Base-by-base conservation (phyloP, 1,284 basidiomycete species). In the Cryptococcus sp. region DNA sequence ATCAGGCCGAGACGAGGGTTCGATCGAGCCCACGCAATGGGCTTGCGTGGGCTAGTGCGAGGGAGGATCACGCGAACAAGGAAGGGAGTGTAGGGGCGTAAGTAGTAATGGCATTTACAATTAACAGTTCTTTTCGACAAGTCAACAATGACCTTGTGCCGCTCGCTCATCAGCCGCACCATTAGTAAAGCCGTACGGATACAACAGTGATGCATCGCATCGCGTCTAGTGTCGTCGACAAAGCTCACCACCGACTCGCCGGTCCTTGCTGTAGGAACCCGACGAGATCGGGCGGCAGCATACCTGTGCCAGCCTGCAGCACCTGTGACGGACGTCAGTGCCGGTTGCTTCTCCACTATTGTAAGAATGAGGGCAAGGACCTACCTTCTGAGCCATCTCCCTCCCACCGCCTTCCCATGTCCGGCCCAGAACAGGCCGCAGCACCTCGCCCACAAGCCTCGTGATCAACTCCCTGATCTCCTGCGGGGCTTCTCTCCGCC, bases 341-440 rank as follows among this genome's bases (percentile, higher is more conserved):
- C 6, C 25, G 6, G 25, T 25, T 6, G 25, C 25, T 25, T 25
- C 25, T 3, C 25, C 3, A 25, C 25, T 25, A 6, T 25, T 6
- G 25, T 6, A 25, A 25, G 25, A 25, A 25, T 25, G 6, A 25
- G 25, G 25, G 25, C 25, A 25, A 25, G 25, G 35, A 70, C 77
- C 71, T 61, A 90, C 91, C 83, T 86, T 86, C 50, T 79, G 79
- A 59, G 86, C 82, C 60, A 86, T 80, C 50, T 86, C 85, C 71
- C 88, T 84, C 1, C 91, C 93, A 16, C 93, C 93, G 35, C 90
- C 88, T 38, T 91, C 89, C 93, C 93, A 96, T 5, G 88, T 88
- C 55, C 82, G 84, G 61, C 86, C 84, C 5, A 92, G 85, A 19
- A 91, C 81, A 1, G 85, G 85, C 48, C 89, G 67, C 50, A 94